Evolutionary conservation across 805 yeast genomes (phyloP), one percentile per base, ranked within the genome.

Genomic region (Saccharomycopsis sp.): DNA sequence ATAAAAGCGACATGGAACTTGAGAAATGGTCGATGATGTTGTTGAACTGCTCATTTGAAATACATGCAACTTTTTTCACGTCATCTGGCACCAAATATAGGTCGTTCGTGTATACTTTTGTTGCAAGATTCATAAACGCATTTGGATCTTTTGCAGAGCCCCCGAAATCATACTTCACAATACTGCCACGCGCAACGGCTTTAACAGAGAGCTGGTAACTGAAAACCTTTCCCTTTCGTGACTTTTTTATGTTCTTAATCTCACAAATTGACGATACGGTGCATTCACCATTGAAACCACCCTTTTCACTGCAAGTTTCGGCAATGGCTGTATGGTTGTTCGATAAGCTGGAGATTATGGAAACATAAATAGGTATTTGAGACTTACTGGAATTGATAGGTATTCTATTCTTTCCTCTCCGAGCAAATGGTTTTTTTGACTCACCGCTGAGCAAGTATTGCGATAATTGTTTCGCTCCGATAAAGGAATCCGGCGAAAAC

Each of bases 151-250:
- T 44, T 18, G 21, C 8, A 75, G 68, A 54, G 12, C 60, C 58
- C 57, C 73, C 77, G n/a, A n/a, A n/a, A 61, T 69, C 68, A 9
- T 66, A 55, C 20, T 62, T 54, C 56, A 18, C 44, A n/a, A 70
- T 44, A 2, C 53, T 56, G 3, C 78, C 85, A 59, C 87, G 70
- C 0, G 75, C 64, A 2, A 81, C 58, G 1, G 84, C 84, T 62
- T 76, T 80, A 53, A 82, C 71, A 0, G 81, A 76, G 21, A 83
- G 56, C 5, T 12, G 37, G 12, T 7, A 7, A 7, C 37, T 29
- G 12, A 12, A 12, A 20, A 75, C 71, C 51, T 81, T 69, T 12
- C 16, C 47, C 2, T 37, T 3, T 16, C 29, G 14, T 53, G 70
- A 70, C 47, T 73, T 72, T n/a, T 72, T 68, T 53, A 81, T 65